Evolutionary conservation across 2,329 filamentous ascomycete genomes (phyloP).

Genomic region (Neofusicoccum cordaticola): DNA sequence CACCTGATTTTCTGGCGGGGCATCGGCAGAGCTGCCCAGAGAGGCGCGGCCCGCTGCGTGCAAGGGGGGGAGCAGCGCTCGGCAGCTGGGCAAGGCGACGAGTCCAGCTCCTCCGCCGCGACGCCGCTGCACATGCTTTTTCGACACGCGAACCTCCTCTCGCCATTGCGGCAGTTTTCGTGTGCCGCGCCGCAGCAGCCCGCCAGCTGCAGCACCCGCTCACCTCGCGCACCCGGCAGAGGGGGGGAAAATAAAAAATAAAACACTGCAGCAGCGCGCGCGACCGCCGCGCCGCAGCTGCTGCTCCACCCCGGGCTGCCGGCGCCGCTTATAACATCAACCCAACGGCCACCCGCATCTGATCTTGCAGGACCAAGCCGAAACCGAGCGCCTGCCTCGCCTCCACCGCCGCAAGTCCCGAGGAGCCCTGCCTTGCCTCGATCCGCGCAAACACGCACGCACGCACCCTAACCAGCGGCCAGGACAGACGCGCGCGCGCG

Average conservation of each 20-base stretch:
- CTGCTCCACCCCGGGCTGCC: background rate
- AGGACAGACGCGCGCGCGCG: background rate
- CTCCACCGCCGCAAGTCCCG: background rate
- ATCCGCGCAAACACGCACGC: background rate
- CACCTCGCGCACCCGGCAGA: background rate
- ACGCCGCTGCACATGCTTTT: too few relatives aligned
- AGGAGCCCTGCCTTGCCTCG: too few relatives aligned
- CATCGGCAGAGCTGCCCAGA: conserved; percentile 1
- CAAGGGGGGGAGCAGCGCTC: background rate
- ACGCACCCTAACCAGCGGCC: conserved; percentile 3
- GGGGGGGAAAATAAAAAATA: background rate
- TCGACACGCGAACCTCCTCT: background rate
- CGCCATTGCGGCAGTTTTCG: conserved; percentile 1
- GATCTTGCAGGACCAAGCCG: background rate
- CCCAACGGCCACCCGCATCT: background rate
- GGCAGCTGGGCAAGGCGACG: background rate
- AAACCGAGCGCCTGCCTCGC: background rate
- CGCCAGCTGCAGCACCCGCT: background rate
- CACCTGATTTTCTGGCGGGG: background rate
- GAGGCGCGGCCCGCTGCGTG: conserved; percentile 10
- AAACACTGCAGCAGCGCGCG: background rate
- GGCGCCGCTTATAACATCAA: background rate
- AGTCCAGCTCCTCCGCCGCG: background rate
- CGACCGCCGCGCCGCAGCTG: background rate
- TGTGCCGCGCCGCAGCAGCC: background rate